These are phyloP conservation scores for Aquilaria sinensis DNA, from an alignment of 345 rosid genomes.

Conservation along the genomic window DNA sequence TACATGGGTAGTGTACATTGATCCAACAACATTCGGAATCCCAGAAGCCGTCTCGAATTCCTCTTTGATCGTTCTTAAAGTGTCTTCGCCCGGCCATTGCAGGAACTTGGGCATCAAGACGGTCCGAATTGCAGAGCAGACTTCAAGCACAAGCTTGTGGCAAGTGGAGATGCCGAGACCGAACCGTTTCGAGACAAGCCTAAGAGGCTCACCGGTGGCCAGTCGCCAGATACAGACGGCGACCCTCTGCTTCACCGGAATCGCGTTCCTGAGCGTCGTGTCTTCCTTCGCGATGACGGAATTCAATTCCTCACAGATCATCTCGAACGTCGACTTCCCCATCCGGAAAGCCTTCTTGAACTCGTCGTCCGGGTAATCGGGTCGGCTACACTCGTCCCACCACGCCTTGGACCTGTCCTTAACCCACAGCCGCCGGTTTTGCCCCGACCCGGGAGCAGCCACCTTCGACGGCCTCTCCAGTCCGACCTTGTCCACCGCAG, in stretches of 20 bases:
- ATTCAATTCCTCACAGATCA: constrained; percentile 73
- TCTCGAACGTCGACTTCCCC: constrained; percentile 71
- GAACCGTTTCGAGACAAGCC: constrained; percentile 47
- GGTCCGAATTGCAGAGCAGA: constrained; percentile 46
- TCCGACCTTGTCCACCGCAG: constrained; percentile 5
- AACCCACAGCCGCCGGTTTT: constrained; percentile 82
- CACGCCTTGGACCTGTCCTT: constrained; percentile 76
- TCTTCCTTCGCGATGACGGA: constrained; percentile 85
- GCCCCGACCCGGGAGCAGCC: constrained; percentile 25
- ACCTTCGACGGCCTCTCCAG: constrained; percentile 10
- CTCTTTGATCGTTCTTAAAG: constrained; percentile 33
- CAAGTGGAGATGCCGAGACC: constrained; percentile 53
- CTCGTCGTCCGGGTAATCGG: constrained; percentile 74
- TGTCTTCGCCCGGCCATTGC: constrained; percentile 75
- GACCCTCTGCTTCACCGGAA: constrained; percentile 63
- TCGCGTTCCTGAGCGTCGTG: constrained; percentile 63
- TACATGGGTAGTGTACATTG: constrained; percentile 77
- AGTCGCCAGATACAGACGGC: constrained; percentile 71
- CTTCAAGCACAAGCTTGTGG: constrained; percentile 47
- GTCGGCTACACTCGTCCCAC: constrained; percentile 93
- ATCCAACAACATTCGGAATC: constrained; percentile 63
- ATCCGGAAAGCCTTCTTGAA: constrained; percentile 79
- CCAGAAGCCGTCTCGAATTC: constrained; percentile 48
- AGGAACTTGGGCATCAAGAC: constrained; percentile 71
- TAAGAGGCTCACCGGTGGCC: constrained; percentile 69